Conservation (phyloP, 306 rosid species). For the Quillaja saponaria region DNA sequence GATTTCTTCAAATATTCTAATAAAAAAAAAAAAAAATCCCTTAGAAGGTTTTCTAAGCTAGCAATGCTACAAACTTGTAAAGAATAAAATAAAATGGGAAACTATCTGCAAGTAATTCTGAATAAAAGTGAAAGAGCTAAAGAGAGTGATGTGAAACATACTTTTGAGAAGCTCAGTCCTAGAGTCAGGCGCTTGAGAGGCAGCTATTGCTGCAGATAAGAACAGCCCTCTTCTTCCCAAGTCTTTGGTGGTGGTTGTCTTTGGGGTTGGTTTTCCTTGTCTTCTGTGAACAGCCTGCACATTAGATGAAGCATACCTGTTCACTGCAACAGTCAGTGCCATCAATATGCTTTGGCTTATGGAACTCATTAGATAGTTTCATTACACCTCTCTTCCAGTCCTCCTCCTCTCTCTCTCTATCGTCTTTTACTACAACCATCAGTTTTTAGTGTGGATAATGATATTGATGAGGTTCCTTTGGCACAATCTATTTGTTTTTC, state of each 20-base stretch:
- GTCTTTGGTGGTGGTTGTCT: slow-evolving; percentile 24
- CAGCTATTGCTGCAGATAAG: slow-evolving; percentile 51
- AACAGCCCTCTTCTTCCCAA: slow-evolving; percentile 63
- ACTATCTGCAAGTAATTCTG: background rate
- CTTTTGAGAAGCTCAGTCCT: slow-evolving; percentile 71
- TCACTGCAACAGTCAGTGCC: slow-evolving; percentile 77
- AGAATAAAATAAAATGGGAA: background rate
- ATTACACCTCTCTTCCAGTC: background rate
- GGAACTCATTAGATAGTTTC: slow-evolving; percentile 58
- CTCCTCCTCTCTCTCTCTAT: background rate
- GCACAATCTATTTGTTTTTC: too few relatives aligned
- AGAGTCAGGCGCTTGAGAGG: slow-evolving; percentile 64
- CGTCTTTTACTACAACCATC: slow-evolving; percentile 31
- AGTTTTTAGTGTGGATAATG: slow-evolving; percentile 36
- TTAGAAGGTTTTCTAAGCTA: background rate
- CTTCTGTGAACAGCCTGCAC: slow-evolving; percentile 63
- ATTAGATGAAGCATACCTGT: slow-evolving; percentile 77
- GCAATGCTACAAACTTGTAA: background rate
- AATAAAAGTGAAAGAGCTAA: background rate
- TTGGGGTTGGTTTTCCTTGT: slow-evolving; percentile 27
- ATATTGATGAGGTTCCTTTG: slow-evolving; percentile 24
- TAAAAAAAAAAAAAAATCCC: slow-evolving; percentile 3
- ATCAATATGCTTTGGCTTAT: slow-evolving; percentile 72
- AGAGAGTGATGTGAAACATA: slow-evolving; percentile 34
- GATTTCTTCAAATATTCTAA: slow-evolving; percentile 83